These are phyloP conservation scores for Prunus salicina DNA, from an alignment of 306 rosid species.

Conservation along the genomic window DNA sequence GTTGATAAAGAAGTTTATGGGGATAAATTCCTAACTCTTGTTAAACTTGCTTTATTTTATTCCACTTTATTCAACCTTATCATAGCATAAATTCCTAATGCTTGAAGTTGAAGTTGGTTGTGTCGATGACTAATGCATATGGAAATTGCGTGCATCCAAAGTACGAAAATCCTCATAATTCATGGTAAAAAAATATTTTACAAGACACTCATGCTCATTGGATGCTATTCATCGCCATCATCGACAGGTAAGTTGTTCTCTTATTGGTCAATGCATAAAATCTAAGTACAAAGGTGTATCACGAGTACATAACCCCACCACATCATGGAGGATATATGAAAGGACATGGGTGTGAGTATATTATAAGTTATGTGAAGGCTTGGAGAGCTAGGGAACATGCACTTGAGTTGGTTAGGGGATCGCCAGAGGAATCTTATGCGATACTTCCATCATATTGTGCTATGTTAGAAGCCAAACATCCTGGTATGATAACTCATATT, in stretches of 20 bases:
- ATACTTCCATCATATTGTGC: neutral
- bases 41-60: too few relatives aligned
- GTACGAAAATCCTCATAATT: neutral
- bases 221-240: neutral
- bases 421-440: conserved; percentile 6
- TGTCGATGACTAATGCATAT: neutral
- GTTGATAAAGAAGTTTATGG: too few relatives aligned
- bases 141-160: neutral
- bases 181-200: neutral
- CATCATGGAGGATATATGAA: too few relatives aligned
- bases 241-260: neutral
- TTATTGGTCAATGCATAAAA: too few relatives aligned
- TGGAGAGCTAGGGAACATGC: neutral
- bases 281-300: too few relatives aligned
- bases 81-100: too few relatives aligned
- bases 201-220: too few relatives aligned
- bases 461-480: neutral
- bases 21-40: too few relatives aligned
- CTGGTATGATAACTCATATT: neutral
- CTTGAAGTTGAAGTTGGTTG: neutral
- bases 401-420: conserved; percentile 9
- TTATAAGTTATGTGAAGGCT: too few relatives aligned
- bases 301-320: too few relatives aligned
- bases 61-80: too few relatives aligned
- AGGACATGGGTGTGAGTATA: too few relatives aligned